Base-by-base conservation (phyloP, 176 grass and related monocot species). In the Musa itinerans region DNA sequence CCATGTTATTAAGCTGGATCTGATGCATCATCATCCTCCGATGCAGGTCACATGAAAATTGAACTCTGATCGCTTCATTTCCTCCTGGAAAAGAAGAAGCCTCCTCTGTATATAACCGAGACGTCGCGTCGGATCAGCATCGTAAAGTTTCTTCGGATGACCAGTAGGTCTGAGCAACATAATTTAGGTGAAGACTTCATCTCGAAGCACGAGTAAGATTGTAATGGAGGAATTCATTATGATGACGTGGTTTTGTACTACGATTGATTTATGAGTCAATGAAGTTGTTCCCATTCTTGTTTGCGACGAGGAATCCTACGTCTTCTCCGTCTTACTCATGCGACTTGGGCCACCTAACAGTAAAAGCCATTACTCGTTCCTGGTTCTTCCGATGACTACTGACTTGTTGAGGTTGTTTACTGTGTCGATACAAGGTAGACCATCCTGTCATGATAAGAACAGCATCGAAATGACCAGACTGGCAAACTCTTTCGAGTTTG, bases 41-140 rank as follows among this genome's bases (percentile, higher is more conserved):
- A 48, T 43, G 50, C 73, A 71, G 80, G 77, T 43, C 66, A 65
- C 72, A 78, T 67, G 73, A 78, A 72, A 54, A 25, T 71, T 53
- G 54, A 24, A 34, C 74, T 63, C 63, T 78, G 73, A 83, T 80
- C 74, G 68, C 77, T 85, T 63, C 72, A 69, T 70, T 51, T 55
- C 53, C 48, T 24, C 34, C 34, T 5, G 21, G 48, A 68, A 3
- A 69, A 49, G 22, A 68, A 67, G 26, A n/a, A n/a, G n/a, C n/a
- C n/a, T n/a, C 65, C 68, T 68, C 54, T 83, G 76, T 83, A 83
- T 69, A 83, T 80, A 80, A 21, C 11, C 19, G 63, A 49, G 17
- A 48, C 65, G 16, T 55, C 72, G 65, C 59, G 52, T 54, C 48
- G 29, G 27, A 10, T 54, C 9, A 5, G 48, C 23, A 68, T 49